Evolutionary conservation across 768 basidiomycete genomes (phyloP).

Genomic region (Russula virescens): DNA sequence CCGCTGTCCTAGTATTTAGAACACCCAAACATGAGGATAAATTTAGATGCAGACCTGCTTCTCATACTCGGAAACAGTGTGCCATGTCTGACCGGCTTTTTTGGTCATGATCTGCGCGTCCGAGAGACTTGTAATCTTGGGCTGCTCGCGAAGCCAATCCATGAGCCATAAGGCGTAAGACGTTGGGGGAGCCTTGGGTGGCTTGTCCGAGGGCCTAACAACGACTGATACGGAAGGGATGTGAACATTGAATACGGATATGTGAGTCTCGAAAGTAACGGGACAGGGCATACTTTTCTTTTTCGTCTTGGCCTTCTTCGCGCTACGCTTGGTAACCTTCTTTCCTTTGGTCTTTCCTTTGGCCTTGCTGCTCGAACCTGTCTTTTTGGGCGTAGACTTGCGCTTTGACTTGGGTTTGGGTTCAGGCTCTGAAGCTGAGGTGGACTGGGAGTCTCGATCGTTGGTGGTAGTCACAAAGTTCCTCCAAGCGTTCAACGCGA

Average conservation of each 20-base stretch:
- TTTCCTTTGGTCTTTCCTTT: neutral
- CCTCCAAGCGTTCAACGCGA: neutral
- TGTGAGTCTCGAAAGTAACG: neutral
- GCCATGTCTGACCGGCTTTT: constrained; percentile 1
- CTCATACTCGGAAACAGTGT: constrained; percentile 10
- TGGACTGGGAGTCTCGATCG: neutral
- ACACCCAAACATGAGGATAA: neutral
- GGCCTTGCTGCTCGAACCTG: neutral
- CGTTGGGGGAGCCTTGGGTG: neutral
- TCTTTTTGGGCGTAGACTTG: constrained; percentile 1
- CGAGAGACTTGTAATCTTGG: neutral
- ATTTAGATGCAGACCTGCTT: constrained; percentile 12
- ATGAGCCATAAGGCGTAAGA: neutral
- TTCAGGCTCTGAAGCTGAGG: neutral
- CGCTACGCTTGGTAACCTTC: neutral
- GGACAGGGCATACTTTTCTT: neutral
- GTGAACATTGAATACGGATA: neutral
- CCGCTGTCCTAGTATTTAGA: neutral
- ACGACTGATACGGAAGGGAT: neutral
- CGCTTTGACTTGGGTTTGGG: constrained; percentile 3
- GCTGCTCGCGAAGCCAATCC: constrained; percentile 1
- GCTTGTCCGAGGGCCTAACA: neutral
- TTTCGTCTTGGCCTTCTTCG: neutral
- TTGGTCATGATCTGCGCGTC: neutral
- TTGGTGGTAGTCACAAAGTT: neutral